A percentile compares a stretch with the other conserved stretches of the same genome.
phyloP scores from a whole-genome alignment of 2,329 filamentous ascomycete genomes.

The Exophiala sp. region DNA sequence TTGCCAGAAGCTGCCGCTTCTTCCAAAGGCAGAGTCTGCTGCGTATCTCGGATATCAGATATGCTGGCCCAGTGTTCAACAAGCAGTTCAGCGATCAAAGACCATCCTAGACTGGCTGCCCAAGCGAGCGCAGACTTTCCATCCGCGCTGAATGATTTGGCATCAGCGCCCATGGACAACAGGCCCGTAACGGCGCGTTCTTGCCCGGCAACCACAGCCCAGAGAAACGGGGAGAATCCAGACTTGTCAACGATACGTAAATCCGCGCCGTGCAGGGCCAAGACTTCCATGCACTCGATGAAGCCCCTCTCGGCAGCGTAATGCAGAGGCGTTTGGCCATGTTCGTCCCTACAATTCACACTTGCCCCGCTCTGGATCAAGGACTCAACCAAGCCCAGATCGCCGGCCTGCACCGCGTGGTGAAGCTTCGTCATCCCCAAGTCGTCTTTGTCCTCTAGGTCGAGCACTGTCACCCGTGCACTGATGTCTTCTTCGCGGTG shows the following conservation, averaged over 20 bases:
- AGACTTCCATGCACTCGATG: conserved; percentile 19
- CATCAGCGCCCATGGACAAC: conserved; percentile 14
- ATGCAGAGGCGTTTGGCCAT: conserved; percentile 29
- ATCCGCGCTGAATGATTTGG: conserved; percentile 23
- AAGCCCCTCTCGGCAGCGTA: conserved; percentile 28
- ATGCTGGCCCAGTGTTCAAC: conserved; percentile 12
- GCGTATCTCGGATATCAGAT: conserved; percentile 5
- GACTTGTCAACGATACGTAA: conserved; percentile 23
- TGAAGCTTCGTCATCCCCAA: conserved; percentile 28
- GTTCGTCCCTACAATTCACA: conserved; percentile 20
- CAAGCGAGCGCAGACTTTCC: conserved; percentile 28
- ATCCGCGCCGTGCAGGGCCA: conserved; percentile 25
- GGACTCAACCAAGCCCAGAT: conserved; percentile 26
- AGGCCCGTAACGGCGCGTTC: conserved; percentile 13
- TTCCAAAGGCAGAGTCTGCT: conserved; percentile 20
- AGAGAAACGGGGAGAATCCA: conserved; percentile 29
- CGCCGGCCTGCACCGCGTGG: conserved; percentile 22
- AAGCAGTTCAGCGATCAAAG: conserved; percentile 20
- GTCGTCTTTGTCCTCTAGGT: conserved; percentile 25
- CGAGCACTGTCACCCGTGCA: conserved; percentile 12
- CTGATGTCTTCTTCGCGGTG: conserved; percentile 14
- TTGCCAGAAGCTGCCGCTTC: conserved; percentile 25
- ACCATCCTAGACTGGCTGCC: conserved; percentile 24
- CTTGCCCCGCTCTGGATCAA: conserved; percentile 24
- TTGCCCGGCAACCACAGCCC: conserved; percentile 29